phyloP scores from a whole-genome alignment of 2,329 filamentous ascomycete species.

The Dryadomyces quercus-mongolicae region DNA sequence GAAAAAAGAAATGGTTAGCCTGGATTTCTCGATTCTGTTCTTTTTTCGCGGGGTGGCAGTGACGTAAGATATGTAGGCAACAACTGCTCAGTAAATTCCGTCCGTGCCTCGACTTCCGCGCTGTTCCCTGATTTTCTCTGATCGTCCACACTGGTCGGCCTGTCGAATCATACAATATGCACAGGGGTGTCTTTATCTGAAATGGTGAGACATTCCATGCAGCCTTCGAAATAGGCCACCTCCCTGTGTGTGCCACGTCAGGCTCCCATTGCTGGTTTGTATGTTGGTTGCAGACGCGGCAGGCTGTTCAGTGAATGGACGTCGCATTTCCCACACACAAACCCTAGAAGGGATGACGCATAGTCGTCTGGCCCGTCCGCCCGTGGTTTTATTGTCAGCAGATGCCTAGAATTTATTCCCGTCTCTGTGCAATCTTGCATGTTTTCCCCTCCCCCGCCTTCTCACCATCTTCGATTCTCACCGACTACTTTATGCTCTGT shows the following conservation, averaged over 20 bases:
- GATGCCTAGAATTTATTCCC: not conserved
- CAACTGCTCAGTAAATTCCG: not conserved
- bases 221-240: too few relatives aligned
- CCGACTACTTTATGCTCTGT: not conserved
- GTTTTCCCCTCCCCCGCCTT: not conserved
- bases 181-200: not conserved
- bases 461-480: not conserved
- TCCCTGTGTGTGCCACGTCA: not conserved
- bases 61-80: not conserved
- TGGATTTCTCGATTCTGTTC: not conserved
- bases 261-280: not conserved
- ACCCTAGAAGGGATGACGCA: too few relatives aligned
- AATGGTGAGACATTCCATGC: not conserved
- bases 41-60: not conserved
- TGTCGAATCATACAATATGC: not conserved
- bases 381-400: not conserved
- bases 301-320: not conserved
- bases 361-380: not conserved
- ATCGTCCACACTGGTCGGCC: not conserved
- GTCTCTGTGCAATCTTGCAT: not conserved
- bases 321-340: not conserved
- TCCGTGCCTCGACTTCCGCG: not conserved
- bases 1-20: too few relatives aligned
- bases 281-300: not conserved
- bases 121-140: not conserved